Evolutionary conservation across 345 rosid genomes (phyloP), one percentile per base, ranked within the genome.

Genomic region (Pistacia integerrima): DNA sequence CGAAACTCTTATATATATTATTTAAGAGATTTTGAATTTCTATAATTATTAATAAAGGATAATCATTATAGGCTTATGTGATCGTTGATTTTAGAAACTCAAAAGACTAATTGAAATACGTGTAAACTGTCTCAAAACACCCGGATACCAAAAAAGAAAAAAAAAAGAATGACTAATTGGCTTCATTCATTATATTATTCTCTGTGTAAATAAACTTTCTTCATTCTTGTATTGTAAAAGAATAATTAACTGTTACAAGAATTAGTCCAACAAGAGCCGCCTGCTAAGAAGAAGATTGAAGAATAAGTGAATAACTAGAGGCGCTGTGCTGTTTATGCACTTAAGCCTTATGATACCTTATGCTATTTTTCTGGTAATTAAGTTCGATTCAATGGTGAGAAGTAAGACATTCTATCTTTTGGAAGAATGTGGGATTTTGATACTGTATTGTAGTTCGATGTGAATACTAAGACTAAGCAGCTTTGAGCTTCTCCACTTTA

Each of bases 401-500:
- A 11, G 70, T 2, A 44, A 16, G 44, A 52, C 52, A 28, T 18
- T 16, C 8, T 41, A 55, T 14, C 14, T 11, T 11, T 8, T 12
- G 73, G 30, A 55, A 55, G 30, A 7, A 20, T 11, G 48, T 14
- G 28, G 60, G 66, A 41, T 58, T 20, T 41, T 41, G 65, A 4
- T 3, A 10, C 16, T 44, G 58, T 46, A 36, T 14, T 65, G 5
- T 28, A 46, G 65, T 59, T 35, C 35, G 11, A 13, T 38, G 64
- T 12, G 22, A 52, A 49, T 58, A 33, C 79, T 44, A 69, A 72
- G 67, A 72, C 66, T 81, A 88, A 67, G 85, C 69, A 38, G 83
- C 78, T 81, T 72, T 82, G 72, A 66, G 67, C 75, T 84, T 81
- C 78, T 82, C 80, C 46, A 70, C 16, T 46, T 79, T 66, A 67